Evolutionary conservation across 805 yeast species (phyloP).

Genomic region (Starmera dryadoides): DNA sequence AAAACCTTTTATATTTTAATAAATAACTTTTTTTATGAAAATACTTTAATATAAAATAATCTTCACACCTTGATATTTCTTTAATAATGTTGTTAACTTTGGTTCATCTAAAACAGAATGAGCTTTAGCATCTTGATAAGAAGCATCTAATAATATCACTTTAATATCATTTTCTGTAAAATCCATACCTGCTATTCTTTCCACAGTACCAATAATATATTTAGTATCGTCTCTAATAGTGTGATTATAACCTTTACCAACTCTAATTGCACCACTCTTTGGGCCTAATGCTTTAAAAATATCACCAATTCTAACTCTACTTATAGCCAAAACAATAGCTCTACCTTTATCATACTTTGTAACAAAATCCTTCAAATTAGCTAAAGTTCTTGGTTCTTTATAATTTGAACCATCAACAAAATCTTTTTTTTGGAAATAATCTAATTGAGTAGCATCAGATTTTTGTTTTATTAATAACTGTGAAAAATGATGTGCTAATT

Average conservation of each 20-base stretch:
- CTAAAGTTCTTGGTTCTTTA: slow-evolving; percentile 44
- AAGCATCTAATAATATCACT: slow-evolving; percentile 19
- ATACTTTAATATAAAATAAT: slow-evolving; percentile 14
- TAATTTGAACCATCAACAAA: slow-evolving; percentile 59
- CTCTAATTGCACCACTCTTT: slow-evolving; percentile 17
- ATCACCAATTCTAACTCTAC: slow-evolving; percentile 86
- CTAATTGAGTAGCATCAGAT: slow-evolving; percentile 67
- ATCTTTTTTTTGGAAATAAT: slow-evolving; percentile 51
- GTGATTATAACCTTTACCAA: slow-evolving; percentile 21
- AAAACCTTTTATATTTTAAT: no score
- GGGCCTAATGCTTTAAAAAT: slow-evolving; percentile 52
- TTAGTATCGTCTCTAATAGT: slow-evolving; percentile 19
- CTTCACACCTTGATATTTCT: slow-evolving; percentile 18
- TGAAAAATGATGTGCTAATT: slow-evolving; percentile 64
- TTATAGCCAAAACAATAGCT: slow-evolving; percentile 52
- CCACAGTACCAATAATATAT: slow-evolving; percentile 20
- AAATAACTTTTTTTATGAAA: no score
- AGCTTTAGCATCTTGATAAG: slow-evolving; percentile 19
- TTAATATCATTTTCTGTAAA: slow-evolving; percentile 14
- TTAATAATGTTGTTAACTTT: slow-evolving; percentile 14
- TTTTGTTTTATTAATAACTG: slow-evolving; percentile 49
- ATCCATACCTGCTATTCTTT: slow-evolving; percentile 13
- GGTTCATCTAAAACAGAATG: slow-evolving; percentile 20
- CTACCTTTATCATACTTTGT: slow-evolving; percentile 38
- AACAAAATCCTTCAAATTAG: slow-evolving; percentile 49